Percentiles rank a stretch among this genome's conserved stretches.
Evolutionary conservation across 2,329 filamentous ascomycete genomes (phyloP).

Genomic region (Cladosporium halotolerans): DNA sequence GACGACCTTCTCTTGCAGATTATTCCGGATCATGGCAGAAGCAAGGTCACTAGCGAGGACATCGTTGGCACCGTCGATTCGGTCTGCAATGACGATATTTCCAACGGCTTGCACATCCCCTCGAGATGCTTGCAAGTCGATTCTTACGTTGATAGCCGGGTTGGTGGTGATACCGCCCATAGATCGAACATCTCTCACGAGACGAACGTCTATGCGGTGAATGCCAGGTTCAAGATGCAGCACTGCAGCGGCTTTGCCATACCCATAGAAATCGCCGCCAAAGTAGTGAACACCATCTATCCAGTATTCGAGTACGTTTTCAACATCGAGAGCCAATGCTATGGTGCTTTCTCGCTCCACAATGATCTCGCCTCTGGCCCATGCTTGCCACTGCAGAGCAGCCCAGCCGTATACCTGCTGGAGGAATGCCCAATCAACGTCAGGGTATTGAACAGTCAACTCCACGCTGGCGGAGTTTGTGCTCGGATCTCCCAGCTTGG

Average conservation of each 20-base stretch:
- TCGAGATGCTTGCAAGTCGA: slow-evolving; percentile 30
- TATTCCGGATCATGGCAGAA: slow-evolving; percentile 47
- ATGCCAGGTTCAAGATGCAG: slow-evolving; percentile 44
- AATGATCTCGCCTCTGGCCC: slow-evolving; percentile 47
- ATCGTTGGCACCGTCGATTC: slow-evolving; percentile 36
- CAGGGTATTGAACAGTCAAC: slow-evolving; percentile 42
- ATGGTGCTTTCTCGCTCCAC: slow-evolving; percentile 29
- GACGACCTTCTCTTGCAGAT: slow-evolving; percentile 18
- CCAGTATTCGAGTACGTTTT: slow-evolving; percentile 48
- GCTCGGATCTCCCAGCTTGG: slow-evolving; percentile 25
- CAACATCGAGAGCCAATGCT: slow-evolving; percentile 40
- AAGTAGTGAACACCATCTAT: slow-evolving; percentile 48
- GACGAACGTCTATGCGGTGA: slow-evolving; percentile 48
- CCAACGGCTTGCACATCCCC: slow-evolving; percentile 24
- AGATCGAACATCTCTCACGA: slow-evolving; percentile 51
- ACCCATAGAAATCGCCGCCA: slow-evolving; percentile 53
- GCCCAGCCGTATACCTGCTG: slow-evolving; percentile 54
- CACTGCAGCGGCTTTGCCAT: slow-evolving; percentile 44
- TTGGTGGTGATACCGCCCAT: slow-evolving; percentile 45
- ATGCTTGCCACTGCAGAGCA: slow-evolving; percentile 53
- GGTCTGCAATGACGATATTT: slow-evolving; percentile 45
- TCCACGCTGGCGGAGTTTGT: slow-evolving; percentile 30
- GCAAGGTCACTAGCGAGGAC: slow-evolving; percentile 42
- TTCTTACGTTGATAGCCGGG: slow-evolving; percentile 39
- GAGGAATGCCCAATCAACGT: slow-evolving; percentile 49